Percentiles rank a stretch among this genome's conserved stretches.
Evolutionary conservation across 345 rosid genomes (phyloP).

Genomic region (Hibiscus tridactylites): DNA sequence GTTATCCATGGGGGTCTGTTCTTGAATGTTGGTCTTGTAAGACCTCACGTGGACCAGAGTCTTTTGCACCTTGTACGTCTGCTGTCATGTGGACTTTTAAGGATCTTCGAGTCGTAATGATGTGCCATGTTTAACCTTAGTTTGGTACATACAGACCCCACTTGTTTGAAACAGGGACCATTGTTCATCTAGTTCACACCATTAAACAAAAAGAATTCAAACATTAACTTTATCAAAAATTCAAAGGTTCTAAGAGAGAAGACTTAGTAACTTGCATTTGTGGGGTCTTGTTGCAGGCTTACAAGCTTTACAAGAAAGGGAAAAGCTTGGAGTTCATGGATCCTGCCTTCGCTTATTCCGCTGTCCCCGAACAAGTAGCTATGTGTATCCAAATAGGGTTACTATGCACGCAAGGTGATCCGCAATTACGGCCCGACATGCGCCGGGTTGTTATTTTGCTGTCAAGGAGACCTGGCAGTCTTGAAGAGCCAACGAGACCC

Average conservation of each 20-base stretch:
- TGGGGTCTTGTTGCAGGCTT: slow-evolving; percentile 41
- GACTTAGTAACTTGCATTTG: neutral
- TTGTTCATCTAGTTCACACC: neutral
- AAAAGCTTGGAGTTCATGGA: slow-evolving; percentile 66
- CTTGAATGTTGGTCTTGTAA: neutral
- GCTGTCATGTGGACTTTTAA: neutral
- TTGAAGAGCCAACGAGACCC: slow-evolving; percentile 64
- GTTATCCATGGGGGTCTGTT: neutral
- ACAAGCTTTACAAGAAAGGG: slow-evolving; percentile 60
- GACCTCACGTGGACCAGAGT: neutral
- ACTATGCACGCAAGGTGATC: slow-evolving; percentile 81
- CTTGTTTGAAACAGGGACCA: neutral
- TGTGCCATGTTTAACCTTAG: neutral
- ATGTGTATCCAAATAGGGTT: slow-evolving; percentile 73
- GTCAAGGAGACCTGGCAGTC: slow-evolving; percentile 48
- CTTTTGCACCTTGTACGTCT: neutral
- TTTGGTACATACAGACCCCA: neutral
- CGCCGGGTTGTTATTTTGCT: slow-evolving; percentile 54
- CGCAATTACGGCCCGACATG: slow-evolving; percentile 59
- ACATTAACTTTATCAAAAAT: neutral
- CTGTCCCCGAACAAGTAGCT: slow-evolving; percentile 41
- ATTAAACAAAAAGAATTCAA: neutral
- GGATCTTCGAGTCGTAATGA: neutral
- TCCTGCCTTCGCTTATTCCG: slow-evolving; percentile 42
- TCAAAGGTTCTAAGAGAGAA: neutral